These are phyloP conservation scores for Cymbopogon flexuosus DNA, from an alignment of 202 grass and related monocot genomes.

Conservation along the genomic window DNA sequence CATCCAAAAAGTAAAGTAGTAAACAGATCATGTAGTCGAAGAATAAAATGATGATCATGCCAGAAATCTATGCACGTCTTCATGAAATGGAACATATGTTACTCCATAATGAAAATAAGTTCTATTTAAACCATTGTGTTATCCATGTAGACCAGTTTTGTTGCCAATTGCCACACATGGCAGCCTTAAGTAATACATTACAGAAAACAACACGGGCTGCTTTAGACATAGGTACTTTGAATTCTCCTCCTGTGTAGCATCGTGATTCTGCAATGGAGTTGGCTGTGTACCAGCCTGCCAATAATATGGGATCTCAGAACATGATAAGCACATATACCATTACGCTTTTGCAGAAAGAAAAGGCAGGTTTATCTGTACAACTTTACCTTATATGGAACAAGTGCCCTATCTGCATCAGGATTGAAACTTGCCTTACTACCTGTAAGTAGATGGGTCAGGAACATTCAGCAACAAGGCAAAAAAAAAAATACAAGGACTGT, in stretches of 20 bases:
- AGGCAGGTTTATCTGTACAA: background rate
- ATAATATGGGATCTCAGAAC: constrained; percentile 36
- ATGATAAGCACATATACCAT: constrained; percentile 22
- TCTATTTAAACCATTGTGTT: background rate
- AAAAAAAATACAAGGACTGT: background rate
- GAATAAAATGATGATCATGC: background rate
- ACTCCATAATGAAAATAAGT: background rate
- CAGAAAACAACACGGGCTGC: background rate
- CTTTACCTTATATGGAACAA: constrained; percentile 67
- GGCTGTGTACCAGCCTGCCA: constrained; percentile 61
- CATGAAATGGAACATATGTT: constrained; percentile 21
- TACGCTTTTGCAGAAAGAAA: constrained; percentile 13
- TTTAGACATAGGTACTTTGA: constrained; percentile 64
- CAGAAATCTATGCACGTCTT: background rate
- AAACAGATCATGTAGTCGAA: background rate
- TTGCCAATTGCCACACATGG: background rate
- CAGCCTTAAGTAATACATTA: background rate
- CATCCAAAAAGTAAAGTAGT: background rate
- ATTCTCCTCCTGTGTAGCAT: constrained; percentile 62
- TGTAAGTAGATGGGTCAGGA: constrained; percentile 12
- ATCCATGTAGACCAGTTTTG: constrained; percentile 5
- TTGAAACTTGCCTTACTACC: constrained; percentile 35
- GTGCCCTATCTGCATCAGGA: constrained; percentile 53
- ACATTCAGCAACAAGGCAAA: background rate
- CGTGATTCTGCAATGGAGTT: constrained; percentile 51